These are phyloP conservation scores for Anthoceros angustus DNA, from an alignment of 225 moss, liverwort and hornwort species.

Conservation along the genomic window DNA sequence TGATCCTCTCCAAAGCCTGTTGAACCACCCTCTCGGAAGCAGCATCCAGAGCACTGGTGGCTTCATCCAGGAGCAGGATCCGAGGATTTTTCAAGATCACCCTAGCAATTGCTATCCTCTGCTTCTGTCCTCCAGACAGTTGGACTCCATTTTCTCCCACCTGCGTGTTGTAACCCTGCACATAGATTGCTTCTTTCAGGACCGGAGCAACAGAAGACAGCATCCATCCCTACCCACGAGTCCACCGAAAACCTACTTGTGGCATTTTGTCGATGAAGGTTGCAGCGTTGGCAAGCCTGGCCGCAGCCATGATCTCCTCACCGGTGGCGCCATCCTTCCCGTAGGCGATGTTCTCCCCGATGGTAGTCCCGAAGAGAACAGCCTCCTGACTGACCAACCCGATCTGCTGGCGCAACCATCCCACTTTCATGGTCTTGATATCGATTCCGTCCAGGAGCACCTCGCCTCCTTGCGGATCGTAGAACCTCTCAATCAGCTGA, in stretches of 20 bases:
- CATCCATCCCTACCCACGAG: not conserved
- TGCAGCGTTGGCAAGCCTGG: constrained; percentile 26
- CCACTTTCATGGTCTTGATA: constrained; percentile 25
- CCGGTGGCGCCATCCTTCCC: constrained; percentile 25
- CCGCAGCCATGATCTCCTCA: constrained; percentile 21
- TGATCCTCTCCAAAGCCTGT: constrained; percentile 23
- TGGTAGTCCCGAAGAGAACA: constrained; percentile 26
- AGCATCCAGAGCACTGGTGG: constrained; percentile 32
- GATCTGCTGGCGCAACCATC: constrained; percentile 33
- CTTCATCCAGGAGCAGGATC: constrained; percentile 32
- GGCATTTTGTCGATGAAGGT: constrained; percentile 27
- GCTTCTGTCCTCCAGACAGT: constrained; percentile 39
- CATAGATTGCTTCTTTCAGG: not conserved
- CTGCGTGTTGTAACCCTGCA: not conserved
- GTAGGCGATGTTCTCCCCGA: constrained; percentile 30
- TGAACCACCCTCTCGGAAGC: constrained; percentile 32
- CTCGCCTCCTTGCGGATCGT: constrained; percentile 13
- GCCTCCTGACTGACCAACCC: constrained; percentile 42
- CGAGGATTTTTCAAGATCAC: constrained; percentile 32
- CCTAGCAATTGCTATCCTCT: constrained; percentile 32
- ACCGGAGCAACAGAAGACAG: not conserved
- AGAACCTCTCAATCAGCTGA: constrained; percentile 9
- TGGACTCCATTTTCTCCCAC: constrained; percentile 38
- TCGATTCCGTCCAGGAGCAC: constrained; percentile 23
- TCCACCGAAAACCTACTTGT: not conserved